These are phyloP conservation scores for Boletus tylopilopsis DNA, from an alignment of 768 basidiomycete genomes.

Conservation along the genomic window DNA sequence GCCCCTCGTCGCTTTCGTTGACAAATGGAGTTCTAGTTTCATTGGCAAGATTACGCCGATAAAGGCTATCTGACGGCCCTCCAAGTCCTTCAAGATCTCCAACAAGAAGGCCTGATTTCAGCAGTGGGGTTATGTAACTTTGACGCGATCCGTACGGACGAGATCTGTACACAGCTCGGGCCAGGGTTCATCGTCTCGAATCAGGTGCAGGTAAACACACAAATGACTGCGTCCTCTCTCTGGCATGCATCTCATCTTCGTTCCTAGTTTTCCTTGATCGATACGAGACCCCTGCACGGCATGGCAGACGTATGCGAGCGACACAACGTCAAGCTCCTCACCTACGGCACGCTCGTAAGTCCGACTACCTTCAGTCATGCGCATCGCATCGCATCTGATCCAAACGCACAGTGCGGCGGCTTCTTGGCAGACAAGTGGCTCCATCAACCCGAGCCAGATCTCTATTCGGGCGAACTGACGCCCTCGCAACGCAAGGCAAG, in stretches of 20 bases:
- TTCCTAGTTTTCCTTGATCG: constrained; percentile 73
- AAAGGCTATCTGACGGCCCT: constrained; percentile 46
- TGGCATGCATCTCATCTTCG: constrained; percentile 7
- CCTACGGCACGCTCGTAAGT: constrained; percentile 78
- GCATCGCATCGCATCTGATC: too few species aligned
- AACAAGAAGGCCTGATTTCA: constrained; percentile 53
- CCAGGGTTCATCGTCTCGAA: constrained; percentile 73
- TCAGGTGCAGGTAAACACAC: constrained; percentile 67
- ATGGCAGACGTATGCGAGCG: constrained; percentile 75
- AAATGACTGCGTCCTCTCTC: too few species aligned
- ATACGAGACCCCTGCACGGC: constrained; percentile 70
- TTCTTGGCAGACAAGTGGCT: constrained; percentile 80
- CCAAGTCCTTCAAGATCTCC: constrained; percentile 56
- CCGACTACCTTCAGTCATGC: too few species aligned
- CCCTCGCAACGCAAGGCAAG: constrained; percentile 81
- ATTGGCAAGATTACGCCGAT: constrained; percentile 71
- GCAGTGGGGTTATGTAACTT: constrained; percentile 81
- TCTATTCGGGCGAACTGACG: constrained; percentile 62
- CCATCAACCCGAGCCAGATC: constrained; percentile 61
- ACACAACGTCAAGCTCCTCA: constrained; percentile 69
- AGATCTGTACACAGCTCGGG: constrained; percentile 74
- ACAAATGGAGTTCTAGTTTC: constrained; percentile 63
- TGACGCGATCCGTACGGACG: constrained; percentile 68
- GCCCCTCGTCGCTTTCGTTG: too few species aligned
- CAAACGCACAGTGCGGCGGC: constrained; percentile 83